Base-by-base conservation (phyloP, 225 moss, liverwort and hornwort species). In the Anthoceros angustus region DNA sequence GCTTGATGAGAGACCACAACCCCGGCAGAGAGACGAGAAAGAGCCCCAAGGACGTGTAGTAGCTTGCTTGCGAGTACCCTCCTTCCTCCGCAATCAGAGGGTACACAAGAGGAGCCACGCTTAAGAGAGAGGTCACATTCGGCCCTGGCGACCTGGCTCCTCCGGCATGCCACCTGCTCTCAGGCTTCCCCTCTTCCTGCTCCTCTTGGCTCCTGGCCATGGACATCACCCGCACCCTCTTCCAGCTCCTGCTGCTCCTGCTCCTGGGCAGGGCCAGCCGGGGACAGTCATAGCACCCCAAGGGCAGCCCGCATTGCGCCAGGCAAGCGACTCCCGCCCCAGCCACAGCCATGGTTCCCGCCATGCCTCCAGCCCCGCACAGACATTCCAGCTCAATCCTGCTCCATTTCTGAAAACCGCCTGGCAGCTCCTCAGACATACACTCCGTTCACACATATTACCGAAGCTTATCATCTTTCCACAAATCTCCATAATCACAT, bases 41-140 rank as follows among this genome's bases (percentile, higher is more conserved):
- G 40, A 98, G 86, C 20, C 92, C 92, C 7, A 98, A 75, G 41
- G 98, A 89, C 9, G 98, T 98, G 75, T 98, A 92, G 72, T 98
- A 98, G 72, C 98, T 98, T 64, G 92, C 92, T 82, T 91, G 89
- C 23, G 98, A 98, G 55, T 98, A 98, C 21, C 92, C 98, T 25
- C 83, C 75, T 32, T 80, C 77, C 62, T 98, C 98, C 16, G 98
- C 98, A 66, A 98, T 82, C 45, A 81, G 64, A 61, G 82, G 74
- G 70, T 77, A 74, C 10, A 92, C 20, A 75, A 98, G 72, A 63
- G 95, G 92, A 8, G 87, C 86, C 10, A 85, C 80, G 67, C 91
- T 92, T 41, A 77, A 84, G 67, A 98, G 76, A 46, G 40, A 78
- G 3, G 82, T 32, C 32, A 32, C 32, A 32, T 32, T 76, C 16